A percentile compares a stretch with the other conserved stretches of the same genome.
phyloP scores from a whole-genome alignment of 768 basidiomycete species.

The Lepiota brunneoincarnata region DNA sequence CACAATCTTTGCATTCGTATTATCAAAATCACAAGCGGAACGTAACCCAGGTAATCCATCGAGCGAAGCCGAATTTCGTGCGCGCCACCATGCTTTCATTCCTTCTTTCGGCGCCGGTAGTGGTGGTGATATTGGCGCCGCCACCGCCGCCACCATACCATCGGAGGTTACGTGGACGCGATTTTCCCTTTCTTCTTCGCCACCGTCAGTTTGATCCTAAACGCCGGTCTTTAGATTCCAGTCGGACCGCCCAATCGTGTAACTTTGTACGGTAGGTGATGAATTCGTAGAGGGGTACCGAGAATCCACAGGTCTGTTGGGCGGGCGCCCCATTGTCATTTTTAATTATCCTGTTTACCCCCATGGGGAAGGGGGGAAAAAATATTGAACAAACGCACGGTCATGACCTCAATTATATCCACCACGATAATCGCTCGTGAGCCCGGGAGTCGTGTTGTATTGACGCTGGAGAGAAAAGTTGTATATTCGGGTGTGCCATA shows the following conservation, averaged over 20 bases:
- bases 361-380: no score
- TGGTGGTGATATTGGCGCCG: neutral
- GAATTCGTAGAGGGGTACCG: slow-evolving; percentile 60
- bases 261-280: slow-evolving; percentile 52
- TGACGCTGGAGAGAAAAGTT: slow-evolving; percentile 39
- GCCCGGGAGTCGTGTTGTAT: slow-evolving; percentile 42
- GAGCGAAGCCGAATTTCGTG: neutral
- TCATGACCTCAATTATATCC: slow-evolving; percentile 55
- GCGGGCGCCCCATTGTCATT: no score
- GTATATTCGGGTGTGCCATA: slow-evolving; percentile 64
- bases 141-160: no score
- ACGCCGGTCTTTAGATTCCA: slow-evolving; percentile 41
- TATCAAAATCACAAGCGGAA: neutral
- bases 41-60: slow-evolving; percentile 1
- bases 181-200: no score
- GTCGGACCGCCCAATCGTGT: slow-evolving; percentile 39
- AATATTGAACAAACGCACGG: slow-evolving; percentile 29
- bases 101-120: neutral
- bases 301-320: slow-evolving; percentile 66
- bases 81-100: slow-evolving; percentile 5
- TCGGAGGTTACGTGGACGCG: no score
- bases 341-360: no score
- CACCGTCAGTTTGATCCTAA: no score
- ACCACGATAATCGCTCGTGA: slow-evolving; percentile 61
- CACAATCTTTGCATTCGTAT: no score